phyloP scores from a whole-genome alignment of 352 stramenopile genomes.

The Pythium sp. region DNA sequence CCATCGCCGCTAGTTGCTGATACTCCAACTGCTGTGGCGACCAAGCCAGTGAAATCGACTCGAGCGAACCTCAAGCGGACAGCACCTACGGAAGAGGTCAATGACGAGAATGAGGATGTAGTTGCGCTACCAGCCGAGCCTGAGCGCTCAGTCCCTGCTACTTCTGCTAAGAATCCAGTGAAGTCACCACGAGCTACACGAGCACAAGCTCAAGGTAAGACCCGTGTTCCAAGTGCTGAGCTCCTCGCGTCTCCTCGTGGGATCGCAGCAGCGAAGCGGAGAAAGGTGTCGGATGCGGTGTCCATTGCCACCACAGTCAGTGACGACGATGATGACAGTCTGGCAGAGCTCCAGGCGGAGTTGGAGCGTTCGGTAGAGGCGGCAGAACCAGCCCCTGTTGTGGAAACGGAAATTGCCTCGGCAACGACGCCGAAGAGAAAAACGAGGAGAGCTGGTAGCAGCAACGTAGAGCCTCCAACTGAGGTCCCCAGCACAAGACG shows the following conservation, averaged over 20 bases:
- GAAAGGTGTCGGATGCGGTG: slow-evolving; percentile 13
- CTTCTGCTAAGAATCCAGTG: neutral
- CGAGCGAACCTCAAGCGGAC: neutral
- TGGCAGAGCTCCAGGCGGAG: slow-evolving; percentile 34
- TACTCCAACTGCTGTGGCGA: neutral
- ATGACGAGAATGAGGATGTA: slow-evolving; percentile 7
- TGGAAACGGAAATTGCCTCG: slow-evolving; percentile 2
- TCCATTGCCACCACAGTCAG: slow-evolving; percentile 23
- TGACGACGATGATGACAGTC: slow-evolving; percentile 20
- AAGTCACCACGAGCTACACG: slow-evolving; percentile 13
- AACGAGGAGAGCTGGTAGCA: neutral
- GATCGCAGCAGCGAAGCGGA: neutral
- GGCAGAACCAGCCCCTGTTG: neutral
- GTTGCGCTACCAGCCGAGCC: slow-evolving; percentile 8
- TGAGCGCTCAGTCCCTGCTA: neutral
- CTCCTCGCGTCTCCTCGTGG: neutral
- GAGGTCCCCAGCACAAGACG: neutral
- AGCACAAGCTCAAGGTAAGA: neutral
- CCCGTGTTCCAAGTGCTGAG: neutral
- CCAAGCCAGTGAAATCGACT: neutral
- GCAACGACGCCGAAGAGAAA: neutral
- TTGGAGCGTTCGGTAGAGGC: slow-evolving; percentile 8
- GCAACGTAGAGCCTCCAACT: neutral
- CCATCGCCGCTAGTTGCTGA: neutral
- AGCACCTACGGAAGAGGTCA: neutral